A percentile compares a stretch with the other conserved stretches of the same genome.
Evolutionary conservation across 163 green algal genomes (phyloP).

Genomic region (Volvox carteri): DNA sequence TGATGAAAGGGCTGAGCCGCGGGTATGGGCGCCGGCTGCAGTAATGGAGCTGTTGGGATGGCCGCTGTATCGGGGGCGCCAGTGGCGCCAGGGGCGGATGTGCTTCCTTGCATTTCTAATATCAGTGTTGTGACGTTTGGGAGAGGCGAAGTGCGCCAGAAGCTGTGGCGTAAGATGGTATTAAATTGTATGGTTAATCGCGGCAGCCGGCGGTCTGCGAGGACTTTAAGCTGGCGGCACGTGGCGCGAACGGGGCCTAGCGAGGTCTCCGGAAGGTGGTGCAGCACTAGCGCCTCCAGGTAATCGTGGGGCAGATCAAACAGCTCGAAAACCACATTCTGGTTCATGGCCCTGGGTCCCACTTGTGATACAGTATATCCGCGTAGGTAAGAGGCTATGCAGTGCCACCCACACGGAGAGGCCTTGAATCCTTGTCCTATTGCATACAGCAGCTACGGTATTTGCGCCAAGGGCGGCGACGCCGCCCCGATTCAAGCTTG

Average conservation of each 20-base stretch:
- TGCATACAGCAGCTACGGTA: no score
- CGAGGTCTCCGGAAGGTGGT: background rate
- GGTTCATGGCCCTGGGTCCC: no score
- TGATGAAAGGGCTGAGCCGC: no score
- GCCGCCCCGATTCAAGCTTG: no score
- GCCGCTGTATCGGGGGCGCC: background rate
- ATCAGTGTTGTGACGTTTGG: background rate
- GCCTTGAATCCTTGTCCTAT: no score
- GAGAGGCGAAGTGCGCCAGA: conserved; percentile 17
- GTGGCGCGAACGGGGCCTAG: background rate
- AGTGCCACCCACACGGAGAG: no score
- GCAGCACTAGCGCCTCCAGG: background rate
- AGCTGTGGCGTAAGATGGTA: conserved; percentile 15
- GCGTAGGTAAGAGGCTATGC: no score
- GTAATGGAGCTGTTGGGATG: no score
- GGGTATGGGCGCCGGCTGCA: no score
- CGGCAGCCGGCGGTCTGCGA: background rate
- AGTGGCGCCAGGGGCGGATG: background rate
- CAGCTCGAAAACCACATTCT: background rate
- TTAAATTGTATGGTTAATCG: background rate
- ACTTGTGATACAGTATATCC: no score
- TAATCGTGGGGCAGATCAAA: conserved; percentile 20
- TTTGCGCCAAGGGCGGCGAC: no score
- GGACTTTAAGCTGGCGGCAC: conserved; percentile 32
- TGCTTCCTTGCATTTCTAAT: background rate